Conservation (phyloP, 23 red algal genomes). For the Agarophyton chilense region DNA sequence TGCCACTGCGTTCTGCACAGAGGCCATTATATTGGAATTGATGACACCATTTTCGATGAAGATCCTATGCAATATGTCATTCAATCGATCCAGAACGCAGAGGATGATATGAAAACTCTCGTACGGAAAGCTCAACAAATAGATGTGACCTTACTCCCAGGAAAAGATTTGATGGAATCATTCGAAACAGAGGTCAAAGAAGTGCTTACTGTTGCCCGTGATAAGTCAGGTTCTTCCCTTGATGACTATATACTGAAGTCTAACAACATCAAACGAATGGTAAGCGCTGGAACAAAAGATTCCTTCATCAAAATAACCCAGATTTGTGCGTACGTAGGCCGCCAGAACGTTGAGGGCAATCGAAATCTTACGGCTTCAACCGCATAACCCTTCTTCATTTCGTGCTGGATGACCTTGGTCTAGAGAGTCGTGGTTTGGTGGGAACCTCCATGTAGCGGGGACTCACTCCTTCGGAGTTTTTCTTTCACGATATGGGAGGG, state of each 20-base stretch:
- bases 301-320: slow-evolving; percentile 99
- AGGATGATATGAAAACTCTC: slow-evolving; percentile 89
- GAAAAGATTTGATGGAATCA: slow-evolving; percentile 97
- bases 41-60: no score
- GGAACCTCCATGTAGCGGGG: no score
- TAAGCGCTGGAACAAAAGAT: slow-evolving; percentile 96
- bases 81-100: slow-evolving; percentile 80
- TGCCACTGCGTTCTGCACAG: no score
- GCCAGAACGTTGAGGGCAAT: slow-evolving; percentile 82
- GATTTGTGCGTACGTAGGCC: no score
- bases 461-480: no score
- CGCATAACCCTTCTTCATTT: no score
- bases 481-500: slow-evolving; percentile 99
- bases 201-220: slow-evolving; percentile 87
- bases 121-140: no score
- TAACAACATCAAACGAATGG: slow-evolving; percentile 99
- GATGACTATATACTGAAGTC: slow-evolving; percentile 79
- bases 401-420: no score
- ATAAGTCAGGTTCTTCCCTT: slow-evolving; percentile 88
- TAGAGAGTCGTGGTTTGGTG: no score
- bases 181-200: slow-evolving; percentile 93
- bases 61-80: slow-evolving; percentile 83
- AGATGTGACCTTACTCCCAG: slow-evolving; percentile 82
- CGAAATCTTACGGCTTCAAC: no score
- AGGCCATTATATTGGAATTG: no score